A percentile compares a stretch with the other conserved stretches of the same genome.
Evolutionary conservation across 2,329 filamentous ascomycete genomes (phyloP).

Genomic region (Ceratocystis cubensis): DNA sequence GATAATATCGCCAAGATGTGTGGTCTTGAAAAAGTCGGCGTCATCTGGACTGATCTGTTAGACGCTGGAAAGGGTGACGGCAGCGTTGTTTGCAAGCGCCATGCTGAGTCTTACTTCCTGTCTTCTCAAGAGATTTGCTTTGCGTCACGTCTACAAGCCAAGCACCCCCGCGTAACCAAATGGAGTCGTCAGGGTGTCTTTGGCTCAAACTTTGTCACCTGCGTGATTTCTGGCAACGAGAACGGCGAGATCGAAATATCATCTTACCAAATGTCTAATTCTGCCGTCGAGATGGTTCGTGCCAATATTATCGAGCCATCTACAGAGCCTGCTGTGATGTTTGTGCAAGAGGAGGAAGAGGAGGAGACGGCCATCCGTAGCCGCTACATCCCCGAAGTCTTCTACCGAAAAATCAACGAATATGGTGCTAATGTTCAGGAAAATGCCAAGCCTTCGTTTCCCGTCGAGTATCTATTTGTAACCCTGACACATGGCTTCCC

Average conservation of each 20-base stretch:
- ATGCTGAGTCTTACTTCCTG: constrained; percentile 88
- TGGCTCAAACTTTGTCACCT: constrained; percentile 94
- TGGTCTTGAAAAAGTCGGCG: constrained; percentile 75
- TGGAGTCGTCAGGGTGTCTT: constrained; percentile 94
- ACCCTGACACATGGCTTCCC: constrained; percentile 96
- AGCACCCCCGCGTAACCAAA: constrained; percentile 79
- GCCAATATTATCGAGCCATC: constrained; percentile 93
- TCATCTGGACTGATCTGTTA: constrained; percentile 87
- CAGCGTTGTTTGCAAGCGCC: constrained; percentile 83
- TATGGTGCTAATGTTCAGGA: constrained; percentile 94
- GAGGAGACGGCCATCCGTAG: constrained; percentile 35
- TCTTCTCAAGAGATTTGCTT: constrained; percentile 88
- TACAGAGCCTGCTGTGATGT: constrained; percentile 83
- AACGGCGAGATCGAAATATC: constrained; percentile 78
- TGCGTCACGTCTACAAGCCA: constrained; percentile 73
- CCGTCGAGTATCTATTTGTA: constrained; percentile 89
- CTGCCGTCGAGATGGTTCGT: constrained; percentile 91
- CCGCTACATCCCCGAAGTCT: constrained; percentile 93
- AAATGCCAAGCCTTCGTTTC: constrained; percentile 91
- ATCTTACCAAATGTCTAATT: constrained; percentile 88
- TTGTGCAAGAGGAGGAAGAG: constrained; percentile 85
- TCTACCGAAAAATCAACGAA: constrained; percentile 90
- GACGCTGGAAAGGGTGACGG: constrained; percentile 73
- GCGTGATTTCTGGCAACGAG: constrained; percentile 86
- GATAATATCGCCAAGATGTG: constrained; percentile 70